Conservation (phyloP, 2,329 filamentous ascomycete species). For the Hypoxylon sp. region DNA sequence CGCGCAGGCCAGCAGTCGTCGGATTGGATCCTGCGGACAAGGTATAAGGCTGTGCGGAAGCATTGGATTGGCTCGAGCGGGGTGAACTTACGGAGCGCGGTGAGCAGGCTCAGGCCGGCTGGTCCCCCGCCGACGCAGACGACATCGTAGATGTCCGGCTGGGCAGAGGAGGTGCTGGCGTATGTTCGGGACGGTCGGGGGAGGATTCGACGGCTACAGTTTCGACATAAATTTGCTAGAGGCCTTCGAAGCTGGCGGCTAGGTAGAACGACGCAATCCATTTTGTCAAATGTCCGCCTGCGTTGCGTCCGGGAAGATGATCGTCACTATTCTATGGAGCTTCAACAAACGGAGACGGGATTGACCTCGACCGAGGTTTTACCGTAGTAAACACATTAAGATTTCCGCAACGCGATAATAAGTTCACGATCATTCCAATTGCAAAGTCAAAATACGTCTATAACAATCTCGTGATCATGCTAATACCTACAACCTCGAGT, state of each 20-base stretch:
- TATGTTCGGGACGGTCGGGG: conserved; percentile 56
- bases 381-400: conserved; percentile 1
- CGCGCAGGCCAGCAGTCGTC: conserved; percentile 78
- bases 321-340: conserved; percentile 29
- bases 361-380: conserved; percentile 14
- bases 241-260: conserved; percentile 42
- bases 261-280: conserved; percentile 44
- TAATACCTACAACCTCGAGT: neutral
- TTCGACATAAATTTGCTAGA: conserved; percentile 55
- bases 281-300: conserved; percentile 28
- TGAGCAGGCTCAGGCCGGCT: conserved; percentile 84
- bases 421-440: neutral
- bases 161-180: conserved; percentile 54
- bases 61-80: conserved; percentile 4
- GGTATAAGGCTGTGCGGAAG: conserved; percentile 8
- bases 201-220: conserved; percentile 58
- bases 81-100: conserved; percentile 74
- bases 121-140: conserved; percentile 92
- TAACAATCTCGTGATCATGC: conserved; percentile 1
- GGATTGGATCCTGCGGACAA: conserved; percentile 75
- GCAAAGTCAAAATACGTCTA: neutral
- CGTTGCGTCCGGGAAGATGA: conserved; percentile 14
- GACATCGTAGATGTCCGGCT: conserved; percentile 87
- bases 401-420: neutral
- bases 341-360: conserved; percentile 12